A percentile compares a stretch with the other conserved stretches of the same genome.
Conservation (phyloP, 371 early-diverging fungal genomes). For the Dentiscutata heterogama region DNA sequence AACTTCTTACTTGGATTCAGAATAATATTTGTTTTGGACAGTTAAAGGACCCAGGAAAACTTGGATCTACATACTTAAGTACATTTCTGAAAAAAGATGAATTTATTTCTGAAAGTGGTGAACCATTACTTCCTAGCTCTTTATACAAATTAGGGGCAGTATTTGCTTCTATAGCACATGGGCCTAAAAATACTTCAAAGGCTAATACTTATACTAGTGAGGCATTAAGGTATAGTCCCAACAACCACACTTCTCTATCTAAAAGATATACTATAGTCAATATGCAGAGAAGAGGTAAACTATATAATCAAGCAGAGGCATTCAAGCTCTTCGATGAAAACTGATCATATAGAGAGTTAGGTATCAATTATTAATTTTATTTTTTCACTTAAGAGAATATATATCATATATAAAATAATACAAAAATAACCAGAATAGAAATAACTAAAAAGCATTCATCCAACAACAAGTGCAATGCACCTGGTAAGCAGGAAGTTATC, state of each 20-base stretch:
- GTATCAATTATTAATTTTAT: not conserved
- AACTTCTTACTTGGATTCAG: too few species aligned
- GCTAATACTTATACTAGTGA: constrained; percentile 1
- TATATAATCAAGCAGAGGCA: not conserved
- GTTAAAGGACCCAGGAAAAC: too few species aligned
- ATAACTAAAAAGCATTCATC: not conserved
- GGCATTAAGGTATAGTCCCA: not conserved
- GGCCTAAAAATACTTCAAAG: too few species aligned
- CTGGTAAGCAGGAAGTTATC: too few species aligned
- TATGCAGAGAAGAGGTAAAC: not conserved
- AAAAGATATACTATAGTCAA: constrained; percentile 9
- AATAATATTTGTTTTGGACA: too few species aligned
- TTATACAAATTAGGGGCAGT: too few species aligned
- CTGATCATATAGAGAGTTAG: not conserved
- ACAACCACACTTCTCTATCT: constrained; percentile 20
- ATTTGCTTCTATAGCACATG: too few species aligned
- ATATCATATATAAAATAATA: not conserved
- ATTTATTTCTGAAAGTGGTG: too few species aligned
- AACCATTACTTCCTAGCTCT: too few species aligned
- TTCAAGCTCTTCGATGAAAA: constrained; percentile 19
- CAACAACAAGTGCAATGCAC: not conserved
- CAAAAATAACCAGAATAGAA: not conserved
- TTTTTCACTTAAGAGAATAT: not conserved
- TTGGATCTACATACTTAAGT: too few species aligned
- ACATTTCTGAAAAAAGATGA: too few species aligned